phyloP scores from a whole-genome alignment of 208 protist species.

The Leishmania arabica region DNA sequence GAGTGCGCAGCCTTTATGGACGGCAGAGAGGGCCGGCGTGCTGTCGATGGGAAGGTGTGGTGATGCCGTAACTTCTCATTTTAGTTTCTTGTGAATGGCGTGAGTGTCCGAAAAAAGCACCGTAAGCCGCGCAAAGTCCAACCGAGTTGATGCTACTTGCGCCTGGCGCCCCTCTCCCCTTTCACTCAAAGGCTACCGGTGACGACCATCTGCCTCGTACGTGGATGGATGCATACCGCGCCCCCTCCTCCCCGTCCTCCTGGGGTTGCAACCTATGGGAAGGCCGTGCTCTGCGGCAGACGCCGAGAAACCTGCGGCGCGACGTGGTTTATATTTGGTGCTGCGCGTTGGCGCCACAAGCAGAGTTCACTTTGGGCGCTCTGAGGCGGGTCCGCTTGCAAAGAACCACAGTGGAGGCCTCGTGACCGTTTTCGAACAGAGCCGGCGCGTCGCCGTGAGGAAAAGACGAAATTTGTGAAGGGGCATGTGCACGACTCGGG shows the following conservation, averaged over 20 bases:
- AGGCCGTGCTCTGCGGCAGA: not conserved
- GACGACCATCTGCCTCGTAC: not conserved
- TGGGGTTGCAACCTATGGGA: not conserved
- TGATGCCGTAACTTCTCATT: not conserved
- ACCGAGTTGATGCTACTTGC: not conserved
- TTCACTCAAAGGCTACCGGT: not conserved
- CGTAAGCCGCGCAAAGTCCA: not conserved
- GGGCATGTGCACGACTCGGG: not conserved
- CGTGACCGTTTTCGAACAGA: not conserved
- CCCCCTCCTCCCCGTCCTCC: too few relatives aligned
- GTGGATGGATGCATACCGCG: not conserved
- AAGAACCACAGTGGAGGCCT: not conserved
- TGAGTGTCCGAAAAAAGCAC: not conserved
- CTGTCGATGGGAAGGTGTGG: not conserved
- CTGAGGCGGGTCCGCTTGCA: not conserved
- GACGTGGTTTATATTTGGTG: not conserved
- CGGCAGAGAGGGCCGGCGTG: not conserved
- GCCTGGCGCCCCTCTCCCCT: not conserved
- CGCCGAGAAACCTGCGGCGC: too few relatives aligned
- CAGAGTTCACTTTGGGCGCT: not conserved
- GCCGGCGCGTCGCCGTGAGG: not conserved
- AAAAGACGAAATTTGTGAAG: not conserved
- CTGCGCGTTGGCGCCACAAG: not conserved
- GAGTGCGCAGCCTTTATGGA: not conserved
- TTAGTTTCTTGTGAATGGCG: not conserved